Conservation (phyloP, 176 grass and related monocot genomes). For the Oryza longistaminata region DNA sequence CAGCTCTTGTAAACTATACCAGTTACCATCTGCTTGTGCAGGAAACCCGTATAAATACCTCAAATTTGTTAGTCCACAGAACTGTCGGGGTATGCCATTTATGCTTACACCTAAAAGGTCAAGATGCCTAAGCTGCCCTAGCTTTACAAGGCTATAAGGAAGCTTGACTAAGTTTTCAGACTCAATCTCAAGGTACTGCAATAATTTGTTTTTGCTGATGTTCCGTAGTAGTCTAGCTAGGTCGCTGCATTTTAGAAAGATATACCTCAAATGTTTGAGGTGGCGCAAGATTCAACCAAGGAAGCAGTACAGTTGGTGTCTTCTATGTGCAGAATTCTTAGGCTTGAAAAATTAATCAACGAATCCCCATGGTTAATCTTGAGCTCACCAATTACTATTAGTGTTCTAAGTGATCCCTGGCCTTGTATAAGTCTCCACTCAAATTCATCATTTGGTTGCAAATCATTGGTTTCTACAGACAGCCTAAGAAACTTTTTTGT, state of each 20-base stretch:
- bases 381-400: too few species aligned
- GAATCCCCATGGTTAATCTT: neutral
- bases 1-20: conserved; percentile 22
- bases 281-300: conserved; percentile 5
- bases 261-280: conserved; percentile 45
- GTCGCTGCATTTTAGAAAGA: neutral
- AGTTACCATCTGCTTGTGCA: neutral
- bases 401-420: too few species aligned
- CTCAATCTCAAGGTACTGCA: neutral
- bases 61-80: neutral
- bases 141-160: neutral
- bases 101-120: neutral
- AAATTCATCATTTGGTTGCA: too few species aligned
- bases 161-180: neutral
- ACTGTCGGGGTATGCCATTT: neutral
- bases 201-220: conserved; percentile 19
- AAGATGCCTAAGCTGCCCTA: neutral
- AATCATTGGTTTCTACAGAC: too few species aligned
- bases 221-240: neutral
- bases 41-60: neutral
- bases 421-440: too few species aligned
- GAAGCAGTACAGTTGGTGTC: neutral
- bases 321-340: conserved; percentile 16
- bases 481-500: too few species aligned
- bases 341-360: neutral